Evolutionary conservation across 176 grass and related monocot species (phyloP), one percentile per base, ranked within the genome.

Genomic region (Phragmites australis): DNA sequence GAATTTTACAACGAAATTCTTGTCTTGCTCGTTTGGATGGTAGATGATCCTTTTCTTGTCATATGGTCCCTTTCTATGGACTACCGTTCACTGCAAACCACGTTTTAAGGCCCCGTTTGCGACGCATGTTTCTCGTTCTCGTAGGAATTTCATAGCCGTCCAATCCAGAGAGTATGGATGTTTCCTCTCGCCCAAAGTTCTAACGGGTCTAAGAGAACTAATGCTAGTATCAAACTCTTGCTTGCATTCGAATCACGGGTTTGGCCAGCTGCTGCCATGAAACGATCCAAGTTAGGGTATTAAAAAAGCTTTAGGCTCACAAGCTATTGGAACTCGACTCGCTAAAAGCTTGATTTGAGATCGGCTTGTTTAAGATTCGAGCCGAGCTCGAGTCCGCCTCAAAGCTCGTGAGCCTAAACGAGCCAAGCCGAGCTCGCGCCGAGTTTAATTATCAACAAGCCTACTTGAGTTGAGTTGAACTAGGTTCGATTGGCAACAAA

Each of bases 171-270:
- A 44, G 10, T 41, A 1, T n/a, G 6, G 37, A 5, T 45, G 17
- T 32, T 69, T 30, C 27, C 18, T 21, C 13, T 25, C 14, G 2
- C 27, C 22, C 12, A 8, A 34, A 41, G 18, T 46, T 57, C 52
- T 4, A n/a, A 74, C 21, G 14, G n/a, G 50, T 39, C 19, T 39
- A 39, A 40, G 10, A 21, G 50, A 22, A 14, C 18, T 39, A 25
- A 6, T 53, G 15, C 0, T 10, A 48, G 29, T 48, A 70, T 16
- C 23, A 60, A 60, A 61, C 19, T 49, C 7, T 60, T 3, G 2
- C 5, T 22, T 43, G 4, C 37, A 58, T 84, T 47, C 62, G 63
- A 77, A 77, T 59, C 25, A 27, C 29, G 51, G 52, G 58, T 57
- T 16, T 67, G 9, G 8, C 19, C 61, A 77, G 60, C 76, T 65